Evolutionary conservation across 345 rosid genomes (phyloP).

Genomic region (Arabis hirsuta): DNA sequence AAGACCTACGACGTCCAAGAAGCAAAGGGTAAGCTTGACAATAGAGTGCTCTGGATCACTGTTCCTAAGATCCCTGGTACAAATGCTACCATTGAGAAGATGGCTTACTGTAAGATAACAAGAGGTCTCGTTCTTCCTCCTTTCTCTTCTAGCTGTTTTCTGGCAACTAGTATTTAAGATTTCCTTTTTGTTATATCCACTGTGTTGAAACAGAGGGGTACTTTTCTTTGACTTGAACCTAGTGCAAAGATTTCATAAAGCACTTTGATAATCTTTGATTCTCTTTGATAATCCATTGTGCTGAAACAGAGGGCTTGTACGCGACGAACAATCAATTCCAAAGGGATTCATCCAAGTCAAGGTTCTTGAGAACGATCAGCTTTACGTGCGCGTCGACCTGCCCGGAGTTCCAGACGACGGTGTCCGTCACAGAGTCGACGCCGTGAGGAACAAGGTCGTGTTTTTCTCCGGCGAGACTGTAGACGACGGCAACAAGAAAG

Average conservation of each 20-base stretch:
- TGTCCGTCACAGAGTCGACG: conserved; percentile 20
- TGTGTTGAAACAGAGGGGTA: too few relatives aligned
- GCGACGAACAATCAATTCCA: conserved; percentile 40
- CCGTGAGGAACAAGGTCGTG: conserved; percentile 28
- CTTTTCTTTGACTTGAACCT: not conserved
- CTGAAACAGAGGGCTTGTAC: conserved; percentile 17
- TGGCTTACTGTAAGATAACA: not conserved
- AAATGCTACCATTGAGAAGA: not conserved
- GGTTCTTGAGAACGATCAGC: not conserved
- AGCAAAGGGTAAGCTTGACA: conserved; percentile 14
- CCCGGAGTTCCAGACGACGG: conserved; percentile 37
- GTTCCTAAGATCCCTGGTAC: conserved; percentile 34
- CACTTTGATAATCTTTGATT: not conserved
- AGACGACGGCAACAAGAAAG: not conserved
- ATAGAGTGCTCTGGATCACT: conserved; percentile 36
- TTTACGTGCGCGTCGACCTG: conserved; percentile 35
- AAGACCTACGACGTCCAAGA: not conserved
- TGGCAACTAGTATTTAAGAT: too few relatives aligned
- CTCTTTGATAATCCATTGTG: not conserved
- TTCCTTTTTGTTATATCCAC: too few relatives aligned
- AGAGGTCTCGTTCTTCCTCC: too few relatives aligned
- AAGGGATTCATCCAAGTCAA: conserved; percentile 32
- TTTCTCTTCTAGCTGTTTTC: too few relatives aligned
- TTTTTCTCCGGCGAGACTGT: conserved; percentile 29
- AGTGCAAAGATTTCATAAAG: too few relatives aligned